Conservation (phyloP, 1,139 yeast species). For the Debaryomyces robertsiae region DNA sequence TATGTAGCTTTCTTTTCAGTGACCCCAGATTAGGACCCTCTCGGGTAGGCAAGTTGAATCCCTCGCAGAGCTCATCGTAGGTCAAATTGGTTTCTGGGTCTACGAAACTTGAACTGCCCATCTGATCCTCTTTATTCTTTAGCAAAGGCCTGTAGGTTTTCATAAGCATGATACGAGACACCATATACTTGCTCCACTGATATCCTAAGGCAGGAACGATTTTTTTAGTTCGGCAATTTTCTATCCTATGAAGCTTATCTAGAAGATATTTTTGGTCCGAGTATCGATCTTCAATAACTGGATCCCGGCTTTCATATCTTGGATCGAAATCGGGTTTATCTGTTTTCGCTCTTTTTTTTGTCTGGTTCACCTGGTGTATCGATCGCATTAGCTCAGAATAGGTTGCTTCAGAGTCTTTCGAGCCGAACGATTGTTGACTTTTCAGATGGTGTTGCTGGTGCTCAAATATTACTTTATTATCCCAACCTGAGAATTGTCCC, state of each 20-base stretch:
- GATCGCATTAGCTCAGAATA: slow-evolving; percentile 17
- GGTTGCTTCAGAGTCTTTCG: slow-evolving; percentile 14
- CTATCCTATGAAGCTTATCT: slow-evolving; percentile 17
- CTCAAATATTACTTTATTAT: slow-evolving; percentile 33
- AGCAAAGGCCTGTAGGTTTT: slow-evolving; percentile 35
- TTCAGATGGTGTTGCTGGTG: slow-evolving; percentile 15
- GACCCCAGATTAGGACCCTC: slow-evolving; percentile 2
- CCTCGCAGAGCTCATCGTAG: slow-evolving; percentile 18
- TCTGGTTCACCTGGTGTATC: slow-evolving; percentile 10
- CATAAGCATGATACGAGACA: slow-evolving; percentile 34
- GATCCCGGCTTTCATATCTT: slow-evolving; percentile 4
- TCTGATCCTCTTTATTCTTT: slow-evolving; percentile 6
- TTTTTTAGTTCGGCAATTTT: slow-evolving; percentile 22
- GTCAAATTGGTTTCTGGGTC: slow-evolving; percentile 21
- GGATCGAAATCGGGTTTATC: slow-evolving; percentile 14
- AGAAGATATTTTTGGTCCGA: slow-evolving; percentile 17
- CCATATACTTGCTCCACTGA: slow-evolving; percentile 40
- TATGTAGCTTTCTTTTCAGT: slow-evolving; percentile 2
- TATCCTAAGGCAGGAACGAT: slow-evolving; percentile 45
- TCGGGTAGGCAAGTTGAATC: slow-evolving; percentile 15
- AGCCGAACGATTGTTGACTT: slow-evolving; percentile 5
- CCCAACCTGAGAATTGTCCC: slow-evolving; percentile 82
- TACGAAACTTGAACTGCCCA: background rate
- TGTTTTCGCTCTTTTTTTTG: slow-evolving; percentile 14
- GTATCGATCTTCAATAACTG: slow-evolving; percentile 5